phyloP scores from a whole-genome alignment of 2,329 filamentous ascomycete species.

The Hypoxylon sp. region DNA sequence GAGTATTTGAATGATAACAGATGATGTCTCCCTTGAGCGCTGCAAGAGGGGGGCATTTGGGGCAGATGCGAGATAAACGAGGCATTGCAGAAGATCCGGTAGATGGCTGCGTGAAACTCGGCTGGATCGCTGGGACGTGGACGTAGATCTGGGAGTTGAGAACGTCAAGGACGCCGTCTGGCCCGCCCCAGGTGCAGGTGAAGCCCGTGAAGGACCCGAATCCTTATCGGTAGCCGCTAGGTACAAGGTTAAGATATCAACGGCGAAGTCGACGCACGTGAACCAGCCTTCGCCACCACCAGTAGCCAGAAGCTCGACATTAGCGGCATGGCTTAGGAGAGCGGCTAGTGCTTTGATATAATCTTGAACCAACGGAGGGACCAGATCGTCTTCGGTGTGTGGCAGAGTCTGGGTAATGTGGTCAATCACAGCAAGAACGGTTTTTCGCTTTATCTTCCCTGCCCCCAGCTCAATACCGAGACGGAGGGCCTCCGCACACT shows the following conservation, averaged over 20 bases:
- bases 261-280: conserved; percentile 78
- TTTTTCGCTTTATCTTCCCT: conserved; percentile 78
- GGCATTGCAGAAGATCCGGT: conserved; percentile 73
- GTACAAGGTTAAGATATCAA: conserved; percentile 71
- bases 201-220: conserved; percentile 59
- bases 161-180: conserved; percentile 49
- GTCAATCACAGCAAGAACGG: conserved; percentile 82
- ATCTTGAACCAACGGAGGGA: conserved; percentile 78
- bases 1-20: conserved; percentile 72
- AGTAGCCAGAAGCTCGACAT: conserved; percentile 82
- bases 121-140: conserved; percentile 45
- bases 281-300: conserved; percentile 75
- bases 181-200: conserved; percentile 61
- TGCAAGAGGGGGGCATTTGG: conserved; percentile 77
- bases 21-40: conserved; percentile 69
- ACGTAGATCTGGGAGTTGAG: conserved; percentile 54
- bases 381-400: conserved; percentile 71
- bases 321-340: conserved; percentile 79
- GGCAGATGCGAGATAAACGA: conserved; percentile 74
- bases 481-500: conserved; percentile 80
- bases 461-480: conserved; percentile 79
- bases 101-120: conserved; percentile 57
- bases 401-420: conserved; percentile 85
- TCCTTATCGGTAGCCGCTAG: conserved; percentile 60
- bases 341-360: conserved; percentile 83